phyloP scores from a whole-genome alignment of 805 yeast species.

The Ogataea trehalophila region DNA sequence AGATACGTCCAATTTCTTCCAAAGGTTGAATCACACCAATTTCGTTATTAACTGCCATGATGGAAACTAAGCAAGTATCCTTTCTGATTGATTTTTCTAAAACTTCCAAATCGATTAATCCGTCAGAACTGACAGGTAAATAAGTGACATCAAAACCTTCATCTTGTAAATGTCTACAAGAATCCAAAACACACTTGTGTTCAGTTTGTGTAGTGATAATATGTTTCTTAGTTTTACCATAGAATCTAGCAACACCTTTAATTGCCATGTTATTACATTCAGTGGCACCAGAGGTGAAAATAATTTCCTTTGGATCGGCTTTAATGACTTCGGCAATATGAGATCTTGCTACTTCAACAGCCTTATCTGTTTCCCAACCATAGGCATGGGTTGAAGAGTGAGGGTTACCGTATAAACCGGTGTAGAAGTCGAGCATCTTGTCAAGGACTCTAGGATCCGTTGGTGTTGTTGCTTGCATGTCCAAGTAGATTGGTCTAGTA shows the following conservation, averaged over 20 bases:
- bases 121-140: slow-evolving; percentile 76
- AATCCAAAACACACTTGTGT: slow-evolving; percentile 97
- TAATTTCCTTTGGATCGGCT: slow-evolving; percentile 95
- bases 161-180: slow-evolving; percentile 90
- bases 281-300: slow-evolving; percentile 97
- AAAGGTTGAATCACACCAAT: slow-evolving; percentile 97
- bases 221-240: slow-evolving; percentile 84
- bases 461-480: slow-evolving; percentile 98
- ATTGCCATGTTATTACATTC: slow-evolving; percentile 93
- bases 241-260: slow-evolving; percentile 94
- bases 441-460: slow-evolving; percentile 95
- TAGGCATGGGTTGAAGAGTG: slow-evolving; percentile 95
- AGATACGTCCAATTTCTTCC: slow-evolving; percentile 85
- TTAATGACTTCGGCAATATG: slow-evolving; percentile 78
- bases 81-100: slow-evolving; percentile 81
- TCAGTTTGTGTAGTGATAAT: slow-evolving; percentile 95
- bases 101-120: slow-evolving; percentile 72
- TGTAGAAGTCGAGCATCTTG: slow-evolving; percentile 76
- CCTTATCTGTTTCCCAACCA: slow-evolving; percentile 98
- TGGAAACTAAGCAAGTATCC: slow-evolving; percentile 84
- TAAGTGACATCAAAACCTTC: slow-evolving; percentile 97
- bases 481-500: slow-evolving; percentile 88
- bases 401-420: slow-evolving; percentile 96
- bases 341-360: slow-evolving; percentile 80
- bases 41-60: slow-evolving; percentile 98